Base-by-base conservation (phyloP, 2,329 filamentous ascomycete genomes). In the Grosmannia clavigera region DNA sequence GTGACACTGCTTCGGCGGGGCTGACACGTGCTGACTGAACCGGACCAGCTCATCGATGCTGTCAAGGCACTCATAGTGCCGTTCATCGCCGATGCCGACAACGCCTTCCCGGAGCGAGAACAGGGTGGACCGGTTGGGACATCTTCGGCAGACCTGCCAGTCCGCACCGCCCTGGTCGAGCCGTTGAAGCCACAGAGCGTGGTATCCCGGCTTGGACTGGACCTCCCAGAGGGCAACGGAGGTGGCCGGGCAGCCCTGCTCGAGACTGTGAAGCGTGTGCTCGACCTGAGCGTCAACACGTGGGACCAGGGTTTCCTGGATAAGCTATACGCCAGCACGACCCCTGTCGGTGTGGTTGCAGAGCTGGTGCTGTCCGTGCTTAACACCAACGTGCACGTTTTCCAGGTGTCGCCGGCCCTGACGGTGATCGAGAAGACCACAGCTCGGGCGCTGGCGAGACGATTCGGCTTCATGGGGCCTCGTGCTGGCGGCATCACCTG, bases 291-390 rank as follows among this genome's bases (percentile, higher is more conserved):
- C 68, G 92, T 97, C 69, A 99, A 99, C 74, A 96, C 92, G n/a
- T 97, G 92, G 89, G 88, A 95, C 68, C 92, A 96, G 73, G 92
- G 92, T 12, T 99, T 97, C 73, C 75, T 97, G 68, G 92, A 96
- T 74, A 97, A 99, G 75, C 78, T 97, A 22, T 97, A 96, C 72
- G 84, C 88, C n/a, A 87, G 86, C 64, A 95, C 90, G 48, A 94
- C 94, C 69, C 87, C 92, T 51, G 85, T 87, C 69, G 92, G 92
- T 22, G 81, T 97, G 0, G 84, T 87, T 19, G 87, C 90, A 2
- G 94, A 97, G 68, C 77, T 97, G 61, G 78, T 97, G 10, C 81
- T 97, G 31, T 86, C 89, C 0, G 82, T 88, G 0, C 76, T 99
- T 53, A 97, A 99, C 74, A 96, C 94, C 43, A 99, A 97, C 70